Evolutionary conservation across 371 early-diverging fungal species (phyloP).

Genomic region (Syncephalastrum monosporum): DNA sequence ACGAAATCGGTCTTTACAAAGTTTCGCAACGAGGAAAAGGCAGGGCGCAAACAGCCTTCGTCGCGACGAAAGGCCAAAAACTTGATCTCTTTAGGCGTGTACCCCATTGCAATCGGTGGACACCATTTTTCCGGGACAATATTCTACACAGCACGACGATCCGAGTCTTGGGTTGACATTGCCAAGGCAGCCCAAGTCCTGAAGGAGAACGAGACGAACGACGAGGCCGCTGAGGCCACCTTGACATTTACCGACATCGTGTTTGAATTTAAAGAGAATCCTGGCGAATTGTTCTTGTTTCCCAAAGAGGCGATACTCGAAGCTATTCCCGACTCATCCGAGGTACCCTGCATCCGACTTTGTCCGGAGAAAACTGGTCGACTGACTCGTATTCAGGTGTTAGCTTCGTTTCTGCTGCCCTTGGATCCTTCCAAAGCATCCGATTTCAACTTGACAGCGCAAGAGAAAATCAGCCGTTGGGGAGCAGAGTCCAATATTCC

Average conservation of each 20-base stretch:
- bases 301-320: constrained; percentile 40
- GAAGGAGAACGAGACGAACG: background rate
- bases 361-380: background rate
- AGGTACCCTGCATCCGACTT: constrained; percentile 6
- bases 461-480: constrained; percentile 26
- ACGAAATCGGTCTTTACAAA: constrained; percentile 31
- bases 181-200: constrained; percentile 13
- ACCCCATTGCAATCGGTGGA: constrained; percentile 38
- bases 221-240: background rate
- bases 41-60: constrained; percentile 29
- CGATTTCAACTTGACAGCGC: constrained; percentile 24
- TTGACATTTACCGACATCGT: constrained; percentile 36
- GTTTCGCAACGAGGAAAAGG: constrained; percentile 37
- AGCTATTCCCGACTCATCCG: constrained; percentile 15
- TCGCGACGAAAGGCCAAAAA: constrained; percentile 26
- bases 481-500: constrained; percentile 19
- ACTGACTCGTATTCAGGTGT: background rate
- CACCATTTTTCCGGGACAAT: constrained; percentile 36
- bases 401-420: constrained; percentile 15
- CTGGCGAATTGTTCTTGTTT: constrained; percentile 44
- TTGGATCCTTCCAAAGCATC: constrained; percentile 15
- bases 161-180: constrained; percentile 26
- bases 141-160: constrained; percentile 41
- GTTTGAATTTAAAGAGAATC: constrained; percentile 40
- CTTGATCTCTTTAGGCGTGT: constrained; percentile 31